Base-by-base conservation (phyloP, 495 filamentous ascomycete genomes). In the Penicillium flavigenum region DNA sequence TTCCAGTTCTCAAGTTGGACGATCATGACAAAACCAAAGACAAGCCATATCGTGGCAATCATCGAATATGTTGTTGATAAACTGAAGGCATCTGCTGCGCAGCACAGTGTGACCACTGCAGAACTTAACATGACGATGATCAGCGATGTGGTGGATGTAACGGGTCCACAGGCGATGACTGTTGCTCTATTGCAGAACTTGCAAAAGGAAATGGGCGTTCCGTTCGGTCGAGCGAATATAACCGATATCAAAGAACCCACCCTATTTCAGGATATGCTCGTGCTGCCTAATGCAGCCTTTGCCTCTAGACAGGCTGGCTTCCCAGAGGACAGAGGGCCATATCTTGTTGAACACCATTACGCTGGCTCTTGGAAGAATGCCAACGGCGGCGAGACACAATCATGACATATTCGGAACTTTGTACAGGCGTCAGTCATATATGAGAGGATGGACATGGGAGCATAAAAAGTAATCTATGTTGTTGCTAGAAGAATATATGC, bases 1-100 rank as follows among this genome's bases (percentile, higher is more conserved):
- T 47, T 66, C 11, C 72, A 76, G 31, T 76, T 79, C 26, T 61
- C 68, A 3, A 76, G 70, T 39, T 79, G 73, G 69, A 75, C 74
- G 0, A 52, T 79, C 41, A 67, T 75, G 64, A 58, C 69, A 2
- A 70, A 70, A 58, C 74, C 76, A 0, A 49, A 61, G 19, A 54
- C 48, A 14, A 58, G 36, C 19, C 55, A 62, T 26, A 39, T 60
- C 12, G 49, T 58, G 12, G 43, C 42, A 0, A 61, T 66, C 14
- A 60, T 67, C 10, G 55, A 67, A 7, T 64, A 69, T 44, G 56
- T 71, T n/a, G 43, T 62, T 17, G 39, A 55, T 3, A 20, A 26
- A 20, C 48, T 67, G 11, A 49, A 62, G 11, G 20, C 45, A 16
- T 44, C 36, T 20, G 59, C 59, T 7, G 27, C 22, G 3, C 24